Conservation (phyloP, 2,329 filamentous ascomycete species). For the Alternaria conjuncta region DNA sequence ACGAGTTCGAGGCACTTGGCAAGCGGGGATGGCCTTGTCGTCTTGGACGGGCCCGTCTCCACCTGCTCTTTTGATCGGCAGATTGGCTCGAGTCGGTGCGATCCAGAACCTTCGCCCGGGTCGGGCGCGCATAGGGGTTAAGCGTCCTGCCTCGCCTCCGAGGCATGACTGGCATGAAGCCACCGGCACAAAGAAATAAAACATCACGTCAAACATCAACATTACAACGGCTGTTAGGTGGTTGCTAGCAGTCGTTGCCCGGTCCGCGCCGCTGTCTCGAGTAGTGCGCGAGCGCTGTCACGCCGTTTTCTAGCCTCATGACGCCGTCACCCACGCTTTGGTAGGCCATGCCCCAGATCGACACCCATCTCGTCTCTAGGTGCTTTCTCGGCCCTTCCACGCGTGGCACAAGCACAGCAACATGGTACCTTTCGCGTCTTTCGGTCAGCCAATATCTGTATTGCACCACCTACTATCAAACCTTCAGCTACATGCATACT, state of each 20-base stretch:
- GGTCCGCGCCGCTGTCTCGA: constrained; percentile 25
- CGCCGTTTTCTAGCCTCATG: not conserved
- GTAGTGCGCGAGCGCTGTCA: constrained; percentile 1
- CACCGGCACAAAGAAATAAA: not conserved
- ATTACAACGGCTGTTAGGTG: constrained; percentile 10
- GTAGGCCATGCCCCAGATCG: not conserved
- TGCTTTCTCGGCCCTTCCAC: constrained; percentile 4
- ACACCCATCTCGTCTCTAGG: not conserved
- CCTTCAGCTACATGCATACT: not conserved
- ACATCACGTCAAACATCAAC: not conserved
- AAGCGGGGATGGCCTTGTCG: constrained; percentile 11
- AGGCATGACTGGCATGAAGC: not conserved
- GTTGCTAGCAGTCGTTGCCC: constrained; percentile 3
- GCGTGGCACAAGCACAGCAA: constrained; percentile 2
- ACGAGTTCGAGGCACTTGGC: constrained; percentile 6
- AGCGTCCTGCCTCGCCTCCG: not conserved
- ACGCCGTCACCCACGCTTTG: not conserved
- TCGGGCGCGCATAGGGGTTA: not conserved
- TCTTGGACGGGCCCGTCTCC: not conserved
- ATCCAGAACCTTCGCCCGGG: constrained; percentile 1
- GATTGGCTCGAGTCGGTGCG: not conserved
- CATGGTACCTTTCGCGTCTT: not conserved
- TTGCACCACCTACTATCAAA: not conserved
- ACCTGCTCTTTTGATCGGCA: not conserved
- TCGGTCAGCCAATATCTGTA: not conserved